Percentiles rank a stretch among this genome's conserved stretches.
These are phyloP conservation scores for Lophium mytilinum DNA, from an alignment of 495 filamentous ascomycete genomes.

Conservation along the genomic window DNA sequence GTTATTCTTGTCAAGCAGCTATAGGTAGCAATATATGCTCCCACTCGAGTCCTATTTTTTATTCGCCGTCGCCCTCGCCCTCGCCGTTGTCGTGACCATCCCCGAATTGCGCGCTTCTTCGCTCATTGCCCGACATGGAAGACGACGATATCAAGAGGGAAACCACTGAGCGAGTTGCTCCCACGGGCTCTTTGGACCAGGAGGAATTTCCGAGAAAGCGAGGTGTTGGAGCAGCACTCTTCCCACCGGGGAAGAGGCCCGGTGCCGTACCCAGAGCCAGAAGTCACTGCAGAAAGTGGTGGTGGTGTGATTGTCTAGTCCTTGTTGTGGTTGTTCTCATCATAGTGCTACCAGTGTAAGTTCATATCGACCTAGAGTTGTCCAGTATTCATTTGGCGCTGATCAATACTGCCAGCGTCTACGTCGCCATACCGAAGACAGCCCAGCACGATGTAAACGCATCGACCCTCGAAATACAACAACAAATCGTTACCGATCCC, in stretches of 20 bases:
- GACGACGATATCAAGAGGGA: conserved; percentile 8
- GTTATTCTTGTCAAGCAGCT: not conserved
- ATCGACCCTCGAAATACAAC: conserved; percentile 51
- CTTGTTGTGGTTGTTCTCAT: conserved; percentile 47
- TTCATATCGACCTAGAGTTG: conserved; percentile 13
- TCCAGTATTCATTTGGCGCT: not conserved
- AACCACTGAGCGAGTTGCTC: not conserved
- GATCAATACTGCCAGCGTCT: conserved; percentile 44
- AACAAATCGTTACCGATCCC: conserved; percentile 52
- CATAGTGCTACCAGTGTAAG: conserved; percentile 60
- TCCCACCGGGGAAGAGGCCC: conserved; percentile 26
- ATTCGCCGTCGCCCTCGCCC: not conserved
- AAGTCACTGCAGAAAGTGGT: conserved; percentile 51
- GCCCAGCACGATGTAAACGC: conserved; percentile 60
- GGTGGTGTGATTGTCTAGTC: conserved; percentile 62
- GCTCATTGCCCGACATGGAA: not conserved
- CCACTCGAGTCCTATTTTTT: not conserved
- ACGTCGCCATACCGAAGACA: conserved; percentile 64
- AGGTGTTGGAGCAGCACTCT: conserved; percentile 17
- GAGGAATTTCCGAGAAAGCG: conserved; percentile 6
- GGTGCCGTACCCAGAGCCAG: conserved; percentile 35
- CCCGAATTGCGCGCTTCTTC: not conserved
- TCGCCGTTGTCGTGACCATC: not conserved
- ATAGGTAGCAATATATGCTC: not conserved
- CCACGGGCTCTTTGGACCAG: not conserved